Base-by-base conservation (phyloP, 768 basidiomycete species). In the Termitomyces sp. region DNA sequence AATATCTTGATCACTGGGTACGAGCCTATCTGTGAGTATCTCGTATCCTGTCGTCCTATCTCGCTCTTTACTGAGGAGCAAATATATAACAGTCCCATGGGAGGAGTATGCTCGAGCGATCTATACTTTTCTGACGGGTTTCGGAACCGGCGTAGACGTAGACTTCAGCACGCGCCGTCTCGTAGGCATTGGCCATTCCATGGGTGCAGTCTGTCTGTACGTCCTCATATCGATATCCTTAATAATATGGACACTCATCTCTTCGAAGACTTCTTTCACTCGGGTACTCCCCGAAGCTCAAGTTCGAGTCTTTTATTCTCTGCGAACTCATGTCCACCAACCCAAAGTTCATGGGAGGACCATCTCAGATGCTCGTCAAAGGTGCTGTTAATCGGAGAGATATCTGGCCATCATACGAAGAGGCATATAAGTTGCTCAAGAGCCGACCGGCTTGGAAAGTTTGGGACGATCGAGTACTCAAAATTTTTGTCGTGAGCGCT, bases 141-240 rank as follows among this genome's bases (percentile, higher is more conserved):
- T 75, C 5, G 82, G 82, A 0, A 73, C 64, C 25, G 82, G 82
- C 19, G 68, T 82, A 17, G 71, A 78, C 40, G 70, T 80, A n/a
- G 77, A 82, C 59, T 82, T 83, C 56, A 68, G 63, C 19, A 71
- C 63, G n/a, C 79, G 74, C 17, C 77, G 68, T 16, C 65, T 84
- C 4, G 75, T 83, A 16, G 80, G 77, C 3, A 69, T 84, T 16
- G 83, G 80, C 0, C 82, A 84, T 62, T 84, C 82, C 0, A 81
- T 83, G 79, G 81, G 82, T 8, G 79, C 77, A 1, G 66, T 74
- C 1, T 70, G 69, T 3, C 57, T 81, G 82, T 82, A 57, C 32
- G 79, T 70, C n/a, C 5, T 27, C 23, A 2, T 49, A 5, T 1
- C 1, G 23, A n/a, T 2, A 43, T 1, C 12, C 31, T 50, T 21